phyloP scores from a whole-genome alignment of 176 grass and related monocot species.

The Oryza punctata region DNA sequence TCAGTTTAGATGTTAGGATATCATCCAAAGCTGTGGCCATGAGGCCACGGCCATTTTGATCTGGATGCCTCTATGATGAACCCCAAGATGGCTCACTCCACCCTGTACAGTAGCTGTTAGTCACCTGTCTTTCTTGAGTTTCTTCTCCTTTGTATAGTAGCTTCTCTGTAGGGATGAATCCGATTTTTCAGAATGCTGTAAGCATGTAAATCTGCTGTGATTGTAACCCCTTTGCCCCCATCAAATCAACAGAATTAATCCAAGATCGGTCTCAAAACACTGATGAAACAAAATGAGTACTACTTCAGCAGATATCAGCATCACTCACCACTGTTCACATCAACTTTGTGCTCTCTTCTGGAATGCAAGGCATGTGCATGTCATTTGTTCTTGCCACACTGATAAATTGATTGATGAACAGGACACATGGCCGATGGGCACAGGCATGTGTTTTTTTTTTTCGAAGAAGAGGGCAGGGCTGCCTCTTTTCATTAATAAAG shows the following conservation, averaged over 20 bases:
- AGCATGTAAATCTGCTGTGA: conserved; percentile 30
- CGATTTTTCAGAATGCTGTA: conserved; percentile 23
- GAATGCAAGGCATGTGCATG: background rate
- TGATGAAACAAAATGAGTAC: background rate
- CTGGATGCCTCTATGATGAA: conserved; percentile 26
- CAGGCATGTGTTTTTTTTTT: conserved; percentile 38
- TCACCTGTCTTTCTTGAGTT: background rate
- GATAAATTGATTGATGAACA: conserved; percentile 4
- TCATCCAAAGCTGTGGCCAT: conserved; percentile 21
- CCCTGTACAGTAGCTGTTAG: conserved; percentile 55
- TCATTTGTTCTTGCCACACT: background rate
- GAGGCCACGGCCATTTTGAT: conserved; percentile 45
- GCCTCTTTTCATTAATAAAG: too few species aligned
- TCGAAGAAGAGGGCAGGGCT: too few species aligned
- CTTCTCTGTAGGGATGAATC: conserved; percentile 25
- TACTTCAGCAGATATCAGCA: background rate
- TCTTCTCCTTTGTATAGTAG: conserved; percentile 25
- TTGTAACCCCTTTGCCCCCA: conserved; percentile 1
- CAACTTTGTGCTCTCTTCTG: background rate
- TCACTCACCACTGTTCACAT: background rate
- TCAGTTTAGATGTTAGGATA: conserved; percentile 23
- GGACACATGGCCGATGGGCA: background rate
- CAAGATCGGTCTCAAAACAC: background rate
- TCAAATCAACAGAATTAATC: background rate
- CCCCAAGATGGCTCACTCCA: conserved; percentile 33